phyloP scores from a whole-genome alignment of 371 early-diverging fungal species.

The Massospora cicadina region DNA sequence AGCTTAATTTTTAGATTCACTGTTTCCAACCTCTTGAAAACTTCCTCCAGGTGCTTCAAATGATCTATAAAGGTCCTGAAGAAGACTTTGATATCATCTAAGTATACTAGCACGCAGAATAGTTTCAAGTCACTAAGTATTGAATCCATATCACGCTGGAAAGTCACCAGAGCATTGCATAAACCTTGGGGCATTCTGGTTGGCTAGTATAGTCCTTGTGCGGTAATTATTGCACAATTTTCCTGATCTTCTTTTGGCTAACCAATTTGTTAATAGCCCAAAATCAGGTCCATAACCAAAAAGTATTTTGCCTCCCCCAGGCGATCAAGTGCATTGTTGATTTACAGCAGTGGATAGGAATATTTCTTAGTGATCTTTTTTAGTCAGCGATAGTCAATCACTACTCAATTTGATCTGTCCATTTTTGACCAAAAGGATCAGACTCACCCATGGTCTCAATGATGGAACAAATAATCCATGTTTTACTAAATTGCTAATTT shows the following conservation, averaged over 20 bases:
- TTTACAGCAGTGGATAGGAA: too few species aligned
- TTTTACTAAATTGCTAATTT: too few species aligned
- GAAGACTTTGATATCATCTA: conserved; percentile 19
- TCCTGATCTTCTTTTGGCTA: neutral
- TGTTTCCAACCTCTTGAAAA: neutral
- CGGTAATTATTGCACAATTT: neutral
- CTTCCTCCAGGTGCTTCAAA: conserved; percentile 5
- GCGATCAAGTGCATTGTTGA: too few species aligned
- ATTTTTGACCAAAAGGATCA: too few species aligned
- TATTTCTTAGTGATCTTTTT: too few species aligned
- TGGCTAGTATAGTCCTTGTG: neutral
- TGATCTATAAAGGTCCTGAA: conserved; percentile 4
- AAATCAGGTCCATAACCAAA: neutral
- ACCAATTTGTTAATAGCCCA: neutral
- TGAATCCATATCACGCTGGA: neutral
- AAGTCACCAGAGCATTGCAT: neutral
- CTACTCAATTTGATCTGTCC: too few species aligned
- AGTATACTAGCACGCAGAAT: conserved; percentile 13
- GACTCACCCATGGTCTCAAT: too few species aligned
- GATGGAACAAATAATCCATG: too few species aligned
- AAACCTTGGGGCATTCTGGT: neutral
- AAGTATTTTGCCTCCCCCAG: neutral
- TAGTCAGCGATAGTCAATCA: too few species aligned
- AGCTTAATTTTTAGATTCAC: neutral
- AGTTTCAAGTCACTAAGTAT: neutral